Evolutionary conservation across 306 rosid genomes (phyloP).

Genomic region (Prunus davidiana): DNA sequence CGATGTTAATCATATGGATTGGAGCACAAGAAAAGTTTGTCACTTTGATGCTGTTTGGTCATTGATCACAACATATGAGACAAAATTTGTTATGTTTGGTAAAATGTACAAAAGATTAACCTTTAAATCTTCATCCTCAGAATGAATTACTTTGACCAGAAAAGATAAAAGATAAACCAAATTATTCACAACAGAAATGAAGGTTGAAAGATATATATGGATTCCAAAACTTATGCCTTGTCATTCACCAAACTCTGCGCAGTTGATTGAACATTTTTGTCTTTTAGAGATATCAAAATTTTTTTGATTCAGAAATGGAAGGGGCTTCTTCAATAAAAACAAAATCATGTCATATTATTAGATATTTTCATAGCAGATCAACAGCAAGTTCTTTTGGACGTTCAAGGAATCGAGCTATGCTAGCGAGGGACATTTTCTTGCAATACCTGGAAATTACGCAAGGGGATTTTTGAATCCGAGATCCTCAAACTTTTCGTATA

Average conservation of each 20-base stretch:
- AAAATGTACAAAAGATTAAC: not conserved
- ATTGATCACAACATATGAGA: not conserved
- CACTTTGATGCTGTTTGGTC: not conserved
- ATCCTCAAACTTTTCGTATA: too few species aligned
- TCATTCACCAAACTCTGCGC: too few species aligned
- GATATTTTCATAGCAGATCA: not conserved
- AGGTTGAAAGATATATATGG: not conserved
- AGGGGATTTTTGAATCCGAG: too few species aligned
- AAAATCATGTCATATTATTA: not conserved
- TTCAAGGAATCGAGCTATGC: not conserved
- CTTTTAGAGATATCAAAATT: too few species aligned
- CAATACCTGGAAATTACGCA: too few species aligned
- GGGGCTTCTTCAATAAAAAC: not conserved
- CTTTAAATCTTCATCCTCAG: not conserved
- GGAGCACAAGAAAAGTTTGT: too few species aligned
- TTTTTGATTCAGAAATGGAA: too few species aligned
- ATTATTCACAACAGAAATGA: not conserved
- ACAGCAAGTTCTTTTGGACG: not conserved
- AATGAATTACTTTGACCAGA: not conserved
- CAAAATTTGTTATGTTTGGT: not conserved
- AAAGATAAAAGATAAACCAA: not conserved
- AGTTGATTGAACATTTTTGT: too few species aligned
- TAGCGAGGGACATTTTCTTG: not conserved
- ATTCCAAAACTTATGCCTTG: too few species aligned
- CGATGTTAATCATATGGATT: too few species aligned